Base-by-base conservation (phyloP, 2,329 filamentous ascomycete genomes). In the Beauveria varroae region DNA sequence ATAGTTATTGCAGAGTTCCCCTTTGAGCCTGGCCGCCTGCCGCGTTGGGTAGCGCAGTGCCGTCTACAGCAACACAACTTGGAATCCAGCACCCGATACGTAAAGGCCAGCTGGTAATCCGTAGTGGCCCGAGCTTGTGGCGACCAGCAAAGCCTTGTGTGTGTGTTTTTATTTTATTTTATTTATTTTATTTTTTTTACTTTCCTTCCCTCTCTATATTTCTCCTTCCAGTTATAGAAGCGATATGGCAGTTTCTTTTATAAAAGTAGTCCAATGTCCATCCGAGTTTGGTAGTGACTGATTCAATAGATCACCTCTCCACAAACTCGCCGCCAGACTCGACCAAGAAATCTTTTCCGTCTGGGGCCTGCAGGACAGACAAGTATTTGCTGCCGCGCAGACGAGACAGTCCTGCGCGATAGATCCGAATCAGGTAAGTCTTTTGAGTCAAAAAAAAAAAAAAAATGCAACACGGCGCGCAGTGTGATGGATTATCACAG, bases 391-490 rank as follows among this genome's bases (percentile, higher is more conserved):
- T 40, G 49, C 57, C 24, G 57, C 49, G 53, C 57, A 60, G 57
- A 53, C 57, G 57, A 50, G 41, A n/a, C n/a, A 24, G 16, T 53
- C 37, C 37, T 53, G 57, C 37, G 40, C 22, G 37, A 53, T 52
- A 52, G 49, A 51, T 14, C 49, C 57, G 18, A 30, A 53, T 60
- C 26, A 46, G 49, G 57, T 60, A 60, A 60, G 57, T 60, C 49
- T 60, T 37, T 59, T 60, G 57, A 60, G 57, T 59, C 57, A 46
- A 53, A 16, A n/a, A n/a, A n/a, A n/a, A n/a, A n/a, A n/a, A n/a
- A n/a, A n/a, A 37, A 24, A 53, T 60, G 49, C 49, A 37, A 51
- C 57, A n/a, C 49, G n/a, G 50, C 8, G 49, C 26, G 26, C 40
- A 52, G n/a, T 46, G 57, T 60, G 28, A 7, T 30, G 57, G 49